Evolutionary conservation across 1,284 basidiomycete genomes (phyloP), one percentile per base, ranked within the genome.

Genomic region (Cryptococcus sp.): DNA sequence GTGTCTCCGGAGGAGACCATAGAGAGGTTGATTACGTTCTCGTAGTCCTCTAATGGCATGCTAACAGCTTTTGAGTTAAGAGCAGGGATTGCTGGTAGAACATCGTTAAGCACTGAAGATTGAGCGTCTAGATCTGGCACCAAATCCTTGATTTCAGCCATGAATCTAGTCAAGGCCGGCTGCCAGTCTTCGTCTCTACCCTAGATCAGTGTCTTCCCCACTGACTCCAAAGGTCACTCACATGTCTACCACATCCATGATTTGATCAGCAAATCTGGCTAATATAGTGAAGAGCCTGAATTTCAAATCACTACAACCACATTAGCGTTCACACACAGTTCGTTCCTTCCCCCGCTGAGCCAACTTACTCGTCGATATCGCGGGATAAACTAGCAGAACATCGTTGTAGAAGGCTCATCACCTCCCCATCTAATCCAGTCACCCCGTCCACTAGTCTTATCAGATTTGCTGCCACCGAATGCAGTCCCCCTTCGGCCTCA

Each of bases 191-290:
- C 51, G 3, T 46, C 51, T 7, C 51, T 53, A 38, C 7, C 8
- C n/a, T n/a, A 23, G 23, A 10, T 47, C 45, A 47, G 34, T 46
- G 30, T 10, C 13, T 8, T 35, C 14, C 45, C 4, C 48, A 47
- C 35, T 23, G 11, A n/a, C 34, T 34, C 11, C 11, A 36, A 23
- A 34, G 3, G n/a, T 10, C 3, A 41, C 58, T 50, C 46, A 52
- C 58, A 57, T 4, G 31, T 60, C 56, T 3, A 48, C 43, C 7
- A 58, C 30, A 42, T 52, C 53, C 11, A 55, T 78, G 4, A 82
- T 78, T 58, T 87, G 83, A 60, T 86, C 83, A n/a, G 87, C 79
- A 59, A 92, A 88, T 49, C 80, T 83, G 52, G 85, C 83, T 32
- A 88, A 62, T 35, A 89, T 78, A 4, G 80, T 80, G 45, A 89